These are phyloP conservation scores for Ustilago shanxiensis DNA, from an alignment of 1,284 basidiomycete genomes.

Conservation along the genomic window DNA sequence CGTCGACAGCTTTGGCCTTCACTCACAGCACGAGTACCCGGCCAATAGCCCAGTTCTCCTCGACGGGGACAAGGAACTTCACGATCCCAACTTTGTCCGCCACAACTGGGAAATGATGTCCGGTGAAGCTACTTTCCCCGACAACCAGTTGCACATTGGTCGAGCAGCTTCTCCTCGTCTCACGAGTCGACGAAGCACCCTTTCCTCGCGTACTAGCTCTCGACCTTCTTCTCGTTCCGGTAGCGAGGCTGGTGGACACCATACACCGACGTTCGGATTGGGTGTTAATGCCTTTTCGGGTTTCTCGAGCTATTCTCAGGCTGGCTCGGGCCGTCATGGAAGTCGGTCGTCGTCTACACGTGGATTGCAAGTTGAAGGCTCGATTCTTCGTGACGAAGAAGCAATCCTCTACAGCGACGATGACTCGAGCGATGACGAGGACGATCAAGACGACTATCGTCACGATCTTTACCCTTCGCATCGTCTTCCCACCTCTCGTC, in stretches of 20 bases:
- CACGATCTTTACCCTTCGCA: constrained; percentile 11
- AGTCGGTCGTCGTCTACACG: constrained; percentile 15
- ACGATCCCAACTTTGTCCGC: constrained; percentile 48
- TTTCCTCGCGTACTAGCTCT: constrained; percentile 35
- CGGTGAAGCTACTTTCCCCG: constrained; percentile 21
- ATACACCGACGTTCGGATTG: constrained; percentile 22
- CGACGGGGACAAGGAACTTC: constrained; percentile 43
- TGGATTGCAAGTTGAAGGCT: constrained; percentile 43
- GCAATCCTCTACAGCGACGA: constrained; percentile 40
- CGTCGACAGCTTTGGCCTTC: constrained; percentile 20
- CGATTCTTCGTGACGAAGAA: constrained; percentile 42
- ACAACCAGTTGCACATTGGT: constrained; percentile 37
- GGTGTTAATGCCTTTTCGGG: constrained; percentile 36
- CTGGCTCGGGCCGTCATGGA: constrained; percentile 4
- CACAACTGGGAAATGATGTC: constrained; percentile 53
- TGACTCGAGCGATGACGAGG: constrained; percentile 23
- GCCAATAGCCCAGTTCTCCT: constrained; percentile 37
- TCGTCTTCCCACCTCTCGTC: constrained; percentile 22
- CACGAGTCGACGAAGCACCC: constrained; percentile 34
- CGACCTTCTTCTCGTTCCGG: constrained; percentile 43
- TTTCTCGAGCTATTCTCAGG: constrained; percentile 35
- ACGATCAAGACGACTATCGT: constrained; percentile 20
- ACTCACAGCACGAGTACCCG: constrained; percentile 15
- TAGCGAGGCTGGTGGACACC: constrained; percentile 31
- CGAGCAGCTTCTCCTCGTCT: constrained; percentile 24